Evolutionary conservation across 164 flowering plant genomes (phyloP), one percentile per base, ranked within the genome.

Genomic region (Aristolochia contorta): DNA sequence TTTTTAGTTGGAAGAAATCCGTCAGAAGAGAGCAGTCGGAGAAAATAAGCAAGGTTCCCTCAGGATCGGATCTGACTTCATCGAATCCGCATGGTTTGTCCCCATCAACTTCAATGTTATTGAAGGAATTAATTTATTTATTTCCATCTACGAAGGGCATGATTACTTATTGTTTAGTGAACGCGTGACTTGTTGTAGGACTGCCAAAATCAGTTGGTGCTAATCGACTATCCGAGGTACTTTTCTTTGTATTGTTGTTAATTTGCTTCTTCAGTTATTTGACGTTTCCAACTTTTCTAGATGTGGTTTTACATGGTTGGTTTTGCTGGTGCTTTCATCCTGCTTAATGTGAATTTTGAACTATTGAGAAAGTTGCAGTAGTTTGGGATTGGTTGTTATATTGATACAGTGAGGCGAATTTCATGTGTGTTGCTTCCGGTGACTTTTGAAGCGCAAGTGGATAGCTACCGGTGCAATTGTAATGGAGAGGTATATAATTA

Each of bases 11-110:
- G 96, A 89, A 65, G 98, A 89, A 60, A 89, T 92, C 65, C 86
- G 96, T 20, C 93, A 86, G 57, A 92, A 89, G 68, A 77, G 96
- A 78, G 93, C 91, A 0, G 93, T n/a, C 96, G 0, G 95, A 87
- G 53, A 82, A 85, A 67, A 54, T 89, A 19, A 77, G 71, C 76
- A 89, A 82, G 69, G 69, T 77, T 16, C 66, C 91, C 1, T 86
- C 95, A 0, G 88, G 84, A 27, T 73, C 90, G 1, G 98, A 91
- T 84, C 85, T 86, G 16, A 64, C 64, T 52, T 60, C 70, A 37
- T 61, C 82, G 5, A 68, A 5, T 62, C 69, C 82, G 2, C 52
- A 59, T 12, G 90, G 92, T 86, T 47, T 12, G 55, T 50, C 51
- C 37, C 50, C 37, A 3, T 55, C 24, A 47, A 19, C 57, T 15